Evolutionary conservation across 345 rosid species (phyloP), one percentile per base, ranked within the genome.

Genomic region (Eutrema japonicum): DNA sequence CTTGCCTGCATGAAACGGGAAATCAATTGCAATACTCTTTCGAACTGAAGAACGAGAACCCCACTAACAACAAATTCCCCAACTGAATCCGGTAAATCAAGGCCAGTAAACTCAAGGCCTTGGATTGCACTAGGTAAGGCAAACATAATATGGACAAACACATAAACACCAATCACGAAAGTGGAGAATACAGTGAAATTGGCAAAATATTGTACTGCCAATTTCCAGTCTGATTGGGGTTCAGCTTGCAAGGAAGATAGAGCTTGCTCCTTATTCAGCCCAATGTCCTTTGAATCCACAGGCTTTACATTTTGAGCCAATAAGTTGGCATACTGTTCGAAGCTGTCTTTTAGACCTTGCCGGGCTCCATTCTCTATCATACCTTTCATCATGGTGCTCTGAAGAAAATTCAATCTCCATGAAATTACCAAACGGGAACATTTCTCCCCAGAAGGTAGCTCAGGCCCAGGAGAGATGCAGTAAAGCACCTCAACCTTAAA

Each of bases 341-440:
- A 91, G 69, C 85, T 91, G 18, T 94, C 97, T 83, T 81, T 94
- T 45, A 94, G 55, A 75, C 96, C 98, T 75, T 81, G 86, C 13
- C 95, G 82, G 41, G 96, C 93, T 55, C 97, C 98, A 72, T 85
- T 89, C 77, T 94, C 97, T 75, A 91, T 94, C 96, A 94, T 89
- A 38, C 97, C 81, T 84, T 78, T 89, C 93, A 94, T 91, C 93
- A 89, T 91, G 40, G 96, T 86, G 79, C 90, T 88, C 83, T 94
- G 98, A 73, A 89, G 71, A 77, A 91, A 94, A 78, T 91, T 94
- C 82, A 85, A 77, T 43, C 93, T 77, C 98, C 97, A 95, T 0
- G 99, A 95, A 68, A 95, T 66, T n/a, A 85, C 88, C 78, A 94
- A 78, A 73, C 82, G 87, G 8, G 97, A 88, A 80, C 87, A 85